These are phyloP conservation scores for Pseudogymnoascus sp. DNA, from an alignment of 2,329 filamentous ascomycete species.

Conservation along the genomic window DNA sequence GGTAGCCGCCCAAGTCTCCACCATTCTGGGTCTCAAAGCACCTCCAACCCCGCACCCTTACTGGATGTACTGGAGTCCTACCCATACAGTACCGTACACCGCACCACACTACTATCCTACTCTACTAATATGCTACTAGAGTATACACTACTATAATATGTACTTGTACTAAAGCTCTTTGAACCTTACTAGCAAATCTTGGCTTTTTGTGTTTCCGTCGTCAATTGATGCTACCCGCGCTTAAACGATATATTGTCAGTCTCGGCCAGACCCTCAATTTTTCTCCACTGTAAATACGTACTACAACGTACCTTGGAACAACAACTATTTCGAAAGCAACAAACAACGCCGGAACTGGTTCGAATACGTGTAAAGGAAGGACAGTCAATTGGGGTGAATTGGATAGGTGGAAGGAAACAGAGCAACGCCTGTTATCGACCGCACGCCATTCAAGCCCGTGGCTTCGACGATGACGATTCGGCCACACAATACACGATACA, in stretches of 20 bases:
- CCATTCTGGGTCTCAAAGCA: neutral
- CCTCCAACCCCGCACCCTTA: neutral
- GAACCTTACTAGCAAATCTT: neutral
- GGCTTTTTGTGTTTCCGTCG: neutral
- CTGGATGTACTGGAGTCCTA: neutral
- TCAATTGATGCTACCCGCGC: neutral
- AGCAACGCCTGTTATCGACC: neutral
- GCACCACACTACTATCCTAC: neutral
- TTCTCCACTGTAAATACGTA: constrained; percentile 8
- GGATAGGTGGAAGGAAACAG: neutral
- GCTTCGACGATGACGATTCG: neutral
- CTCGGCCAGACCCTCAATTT: neutral
- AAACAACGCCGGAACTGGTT: neutral
- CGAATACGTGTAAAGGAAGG: neutral
- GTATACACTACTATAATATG: neutral
- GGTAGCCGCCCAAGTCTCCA: neutral
- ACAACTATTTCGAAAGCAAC: neutral
- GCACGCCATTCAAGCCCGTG: neutral
- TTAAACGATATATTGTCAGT: neutral
- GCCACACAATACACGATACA: neutral
- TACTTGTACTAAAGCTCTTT: neutral
- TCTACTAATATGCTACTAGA: neutral
- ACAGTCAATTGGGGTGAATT: neutral
- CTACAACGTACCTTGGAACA: neutral
- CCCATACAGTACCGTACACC: neutral